These are phyloP conservation scores for Rhodotorula sp. DNA, from an alignment of 1,284 basidiomycete species.

Conservation along the genomic window DNA sequence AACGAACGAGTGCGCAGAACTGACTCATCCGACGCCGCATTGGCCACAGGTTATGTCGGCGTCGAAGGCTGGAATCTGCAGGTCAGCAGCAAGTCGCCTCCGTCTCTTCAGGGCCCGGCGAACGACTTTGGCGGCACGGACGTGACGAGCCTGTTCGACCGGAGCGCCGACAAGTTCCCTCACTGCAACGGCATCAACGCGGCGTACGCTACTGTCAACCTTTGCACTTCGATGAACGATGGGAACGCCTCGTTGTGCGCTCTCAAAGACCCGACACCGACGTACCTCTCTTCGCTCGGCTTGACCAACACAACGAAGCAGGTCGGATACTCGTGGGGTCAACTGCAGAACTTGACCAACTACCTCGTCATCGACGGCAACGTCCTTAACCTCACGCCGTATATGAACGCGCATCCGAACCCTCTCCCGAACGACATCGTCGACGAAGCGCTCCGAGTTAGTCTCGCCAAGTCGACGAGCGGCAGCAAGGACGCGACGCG, in stretches of 20 bases:
- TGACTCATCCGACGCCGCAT: too few species aligned
- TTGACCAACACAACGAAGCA: slow-evolving; percentile 64
- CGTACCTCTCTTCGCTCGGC: slow-evolving; percentile 54
- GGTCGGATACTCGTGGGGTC: slow-evolving; percentile 84
- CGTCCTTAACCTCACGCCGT: slow-evolving; percentile 89
- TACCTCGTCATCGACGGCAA: slow-evolving; percentile 88
- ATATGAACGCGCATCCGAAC: slow-evolving; percentile 70
- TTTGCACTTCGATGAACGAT: slow-evolving; percentile 59
- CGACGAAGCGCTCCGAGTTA: slow-evolving; percentile 76
- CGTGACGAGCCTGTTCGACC: slow-evolving; percentile 76
- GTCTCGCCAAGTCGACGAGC: slow-evolving; percentile 57
- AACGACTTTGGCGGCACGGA: slow-evolving; percentile 70
- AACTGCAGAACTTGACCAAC: slow-evolving; percentile 65
- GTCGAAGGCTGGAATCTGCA: slow-evolving; percentile 78
- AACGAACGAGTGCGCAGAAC: background rate
- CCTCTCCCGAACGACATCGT: slow-evolving; percentile 72
- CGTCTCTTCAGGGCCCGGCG: slow-evolving; percentile 59
- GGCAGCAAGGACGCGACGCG: slow-evolving; percentile 83
- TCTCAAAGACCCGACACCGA: slow-evolving; percentile 49
- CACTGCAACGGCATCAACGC: slow-evolving; percentile 63
- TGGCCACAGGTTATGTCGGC: slow-evolving; percentile 66
- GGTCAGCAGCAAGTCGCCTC: slow-evolving; percentile 59
- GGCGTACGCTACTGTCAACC: slow-evolving; percentile 68
- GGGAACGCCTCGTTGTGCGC: slow-evolving; percentile 58
- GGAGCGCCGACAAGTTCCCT: slow-evolving; percentile 56